Evolutionary conservation across 805 yeast genomes (phyloP), one percentile per base, ranked within the genome.

Genomic region (Pichia heedii): DNA sequence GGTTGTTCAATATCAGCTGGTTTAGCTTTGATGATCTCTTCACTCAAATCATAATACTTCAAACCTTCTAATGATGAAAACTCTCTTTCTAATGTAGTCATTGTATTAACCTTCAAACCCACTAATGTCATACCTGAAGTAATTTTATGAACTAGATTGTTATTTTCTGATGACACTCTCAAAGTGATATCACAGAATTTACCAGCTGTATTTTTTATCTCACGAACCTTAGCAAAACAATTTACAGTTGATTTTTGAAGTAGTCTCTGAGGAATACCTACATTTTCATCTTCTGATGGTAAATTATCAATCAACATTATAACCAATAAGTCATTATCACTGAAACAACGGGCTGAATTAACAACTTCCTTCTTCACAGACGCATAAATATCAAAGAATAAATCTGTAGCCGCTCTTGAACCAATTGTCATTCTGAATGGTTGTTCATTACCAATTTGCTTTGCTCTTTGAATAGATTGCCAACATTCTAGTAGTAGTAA

Each of bases 1-100:
- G 72, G 53, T 1, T 48, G 50, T 1, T 54, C 52, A 1, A 77
- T 70, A 3, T 54, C 50, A 2, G 75, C 67, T 0, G 96, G 88
- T 36, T 62, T 60, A 0, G 94, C 97, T 10, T 66, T 56, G 10
- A 88, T 58, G 36, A 93, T 84, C 30, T 75, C 71, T 18, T 75
- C 69, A n/a, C 74, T 67, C 33, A 94, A 63, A 55, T 87, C 94
- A 55, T 88, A 94, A 58, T 82, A 88, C 41, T 74, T 81, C 42
- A 93, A 67, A 1, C 95, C 97, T 57, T 72, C 76, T 51, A 94
- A 64, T 0, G 98, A 83, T 0, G 89, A 74, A 54, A 69, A 94
- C 58, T 93, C 98, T 67, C 99, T 80, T 60, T 93, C 98, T 15
- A 89, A 74, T 0, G 99, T 90, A 1, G 84, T 74, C 88, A 93